Base-by-base conservation (phyloP, 345 rosid genomes). In the Arabidopsis arenosa region DNA sequence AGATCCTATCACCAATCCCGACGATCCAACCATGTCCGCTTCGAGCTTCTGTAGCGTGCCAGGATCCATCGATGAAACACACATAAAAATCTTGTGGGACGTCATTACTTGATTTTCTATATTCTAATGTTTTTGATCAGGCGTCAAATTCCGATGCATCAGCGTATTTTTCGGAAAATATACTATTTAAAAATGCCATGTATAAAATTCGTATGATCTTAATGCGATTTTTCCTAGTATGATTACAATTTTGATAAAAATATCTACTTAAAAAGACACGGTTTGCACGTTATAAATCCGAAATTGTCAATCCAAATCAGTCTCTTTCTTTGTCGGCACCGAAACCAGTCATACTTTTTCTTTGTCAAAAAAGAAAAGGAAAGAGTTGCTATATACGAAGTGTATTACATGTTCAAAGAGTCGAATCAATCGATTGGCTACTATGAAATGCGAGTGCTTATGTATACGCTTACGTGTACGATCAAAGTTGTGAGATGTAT, bases 101-200 rank as follows among this genome's bases (percentile, higher is more conserved):
- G 21, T 66, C 67, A 15, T 66, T 48, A 66, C 61, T 26, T 49
- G 18, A 13, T 47, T 57, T 66, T 6, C 14, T 36, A 18, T 52
- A 62, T 26, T 52, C 14, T 63, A 63, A 12, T 54, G 10, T 12
- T 13, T 66, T 35, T 18, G 18, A 18, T 18, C 21, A 43, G 13
- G 61, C 67, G 13, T 66, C 73, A 47, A 66, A 58, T 75, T 37
- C 61, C 66, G 59, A 74, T 59, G 47, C 41, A 47, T 45, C 59
- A 26, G 35, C 66, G 21, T 56, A 11, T 33, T 44, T 62, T 45
- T 23, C 28, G 65, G 66, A 9, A 9, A 43, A 28, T 61, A 72
- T 72, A 72, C 54, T 41, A 56, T 41, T 8, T 41, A 18, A 3
- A n/a, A n/a, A 13, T 36, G 17, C 4, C 11, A 6, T 1, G 17